Evolutionary conservation across 441 rosid species (phyloP).

Genomic region (Syzygium malaccense): DNA sequence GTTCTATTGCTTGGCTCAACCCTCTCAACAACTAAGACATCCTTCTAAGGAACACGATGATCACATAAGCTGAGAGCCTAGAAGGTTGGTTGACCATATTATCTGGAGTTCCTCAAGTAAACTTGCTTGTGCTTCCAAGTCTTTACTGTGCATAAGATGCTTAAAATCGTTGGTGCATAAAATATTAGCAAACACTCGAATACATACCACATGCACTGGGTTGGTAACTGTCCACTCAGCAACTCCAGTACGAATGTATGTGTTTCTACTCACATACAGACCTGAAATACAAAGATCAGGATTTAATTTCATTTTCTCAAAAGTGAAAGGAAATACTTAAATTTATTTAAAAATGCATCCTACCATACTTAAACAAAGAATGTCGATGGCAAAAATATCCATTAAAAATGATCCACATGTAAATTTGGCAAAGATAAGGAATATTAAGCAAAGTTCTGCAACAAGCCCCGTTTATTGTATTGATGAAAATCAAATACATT

Average conservation of each 20-base stretch:
- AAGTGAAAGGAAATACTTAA: background rate
- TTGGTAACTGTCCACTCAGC: conserved; percentile 88
- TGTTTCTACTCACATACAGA: conserved; percentile 89
- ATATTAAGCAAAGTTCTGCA: background rate
- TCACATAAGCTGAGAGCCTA: background rate
- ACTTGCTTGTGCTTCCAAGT: background rate
- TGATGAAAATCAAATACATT: background rate
- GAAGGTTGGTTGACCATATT: background rate
- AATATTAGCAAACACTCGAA: background rate
- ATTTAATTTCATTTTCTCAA: background rate
- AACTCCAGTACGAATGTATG: conserved; percentile 82
- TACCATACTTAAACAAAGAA: background rate
- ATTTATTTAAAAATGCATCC: background rate
- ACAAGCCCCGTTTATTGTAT: background rate
- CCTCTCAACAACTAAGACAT: background rate
- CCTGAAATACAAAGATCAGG: conserved; percentile 37
- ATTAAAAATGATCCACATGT: background rate
- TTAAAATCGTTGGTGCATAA: background rate
- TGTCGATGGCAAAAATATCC: background rate
- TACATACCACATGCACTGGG: conserved; percentile 85
- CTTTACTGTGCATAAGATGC: background rate
- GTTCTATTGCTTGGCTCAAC: background rate
- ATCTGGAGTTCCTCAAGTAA: background rate
- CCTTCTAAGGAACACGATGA: background rate
- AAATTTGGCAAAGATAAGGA: background rate